phyloP scores from a whole-genome alignment of 2,329 filamentous ascomycete genomes.

The Penicillium sp. region DNA sequence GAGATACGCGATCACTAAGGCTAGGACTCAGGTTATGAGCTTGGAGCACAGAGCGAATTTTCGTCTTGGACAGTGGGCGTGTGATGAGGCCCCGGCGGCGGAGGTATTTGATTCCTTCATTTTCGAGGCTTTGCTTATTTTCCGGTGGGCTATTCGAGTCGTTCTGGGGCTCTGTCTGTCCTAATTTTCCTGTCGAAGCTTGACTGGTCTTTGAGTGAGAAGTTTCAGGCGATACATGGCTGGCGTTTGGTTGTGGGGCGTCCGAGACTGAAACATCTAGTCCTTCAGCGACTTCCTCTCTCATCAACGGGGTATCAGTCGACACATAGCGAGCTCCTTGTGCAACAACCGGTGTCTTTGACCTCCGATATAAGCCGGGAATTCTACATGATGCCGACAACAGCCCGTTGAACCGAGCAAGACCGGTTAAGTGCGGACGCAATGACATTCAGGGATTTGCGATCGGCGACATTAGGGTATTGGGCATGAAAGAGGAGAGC shows the following conservation, averaged over 20 bases:
- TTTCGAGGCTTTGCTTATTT: background rate
- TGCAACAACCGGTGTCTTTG: slow-evolving; percentile 10
- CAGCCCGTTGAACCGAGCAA: slow-evolving; percentile 30
- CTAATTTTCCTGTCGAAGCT: background rate
- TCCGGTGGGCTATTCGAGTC: too few species aligned
- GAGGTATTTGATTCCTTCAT: background rate
- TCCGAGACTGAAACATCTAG: background rate
- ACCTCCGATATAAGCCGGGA: slow-evolving; percentile 22
- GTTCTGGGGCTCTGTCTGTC: background rate
- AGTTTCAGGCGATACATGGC: background rate
- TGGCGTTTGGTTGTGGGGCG: background rate
- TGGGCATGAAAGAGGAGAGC: background rate
- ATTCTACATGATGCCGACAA: slow-evolving; percentile 19
- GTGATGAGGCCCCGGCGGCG: background rate
- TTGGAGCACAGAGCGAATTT: background rate
- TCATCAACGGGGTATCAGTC: slow-evolving; percentile 4
- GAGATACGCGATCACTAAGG: slow-evolving; percentile 13
- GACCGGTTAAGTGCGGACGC: slow-evolving; percentile 31
- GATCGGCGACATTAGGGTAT: slow-evolving; percentile 22
- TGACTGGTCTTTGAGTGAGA: background rate
- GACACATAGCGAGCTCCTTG: slow-evolving; percentile 6
- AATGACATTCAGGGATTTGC: slow-evolving; percentile 37
- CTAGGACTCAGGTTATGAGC: slow-evolving; percentile 5
- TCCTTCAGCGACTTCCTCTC: background rate
- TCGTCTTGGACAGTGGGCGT: background rate